Base-by-base conservation (phyloP, 192 early-diverging fungal genomes). In the Umbelopsis sp. region DNA sequence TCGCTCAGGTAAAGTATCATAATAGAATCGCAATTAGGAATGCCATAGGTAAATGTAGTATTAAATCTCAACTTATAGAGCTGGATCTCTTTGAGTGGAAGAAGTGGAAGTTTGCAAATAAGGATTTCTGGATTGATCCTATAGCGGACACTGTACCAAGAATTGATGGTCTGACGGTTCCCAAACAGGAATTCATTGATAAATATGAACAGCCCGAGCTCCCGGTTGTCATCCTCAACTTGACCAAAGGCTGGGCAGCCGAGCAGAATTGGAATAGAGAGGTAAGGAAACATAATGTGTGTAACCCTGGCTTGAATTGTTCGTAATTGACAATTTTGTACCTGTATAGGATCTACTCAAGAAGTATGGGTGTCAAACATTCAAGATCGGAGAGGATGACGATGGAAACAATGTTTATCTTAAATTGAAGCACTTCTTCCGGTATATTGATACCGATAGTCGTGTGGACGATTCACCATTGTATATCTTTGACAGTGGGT, bases 361-460 rank as follows among this genome's bases (percentile, higher is more conserved):
- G 46, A 75, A 79, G n/a, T 91, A 89, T 68, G 73, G 80, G 30
- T 73, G 80, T 33, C 83, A 92, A 64, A 82, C 85, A 53, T 94
- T 92, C 79, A 94, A 92, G 71, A 79, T 92, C 21, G 91, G 92
- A n/a, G 90, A 94, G 64, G 90, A 92, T 68, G 89, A 92, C 67
- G 82, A 92, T 55, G 91, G 85, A 18, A 78, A 89, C 51, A 80
- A 86, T 48, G 90, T 91, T 18, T 86, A 88, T 61, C 71, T 93
- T 71, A 77, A 78, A 49, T 77, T 91, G 67, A 87, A 88, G 70
- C 78, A 89, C 71, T 91, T 89, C 69, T 68, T 88, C 15, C 76
- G 84, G 44, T 90, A 88, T 66, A 81, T 80, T 4, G 68, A 77
- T 33, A 70, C 75, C 16, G 85, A 79, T 35, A 85, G 75, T 2